phyloP scores from a whole-genome alignment of 2,329 filamentous ascomycete genomes.

The Fusarium robinianum region DNA sequence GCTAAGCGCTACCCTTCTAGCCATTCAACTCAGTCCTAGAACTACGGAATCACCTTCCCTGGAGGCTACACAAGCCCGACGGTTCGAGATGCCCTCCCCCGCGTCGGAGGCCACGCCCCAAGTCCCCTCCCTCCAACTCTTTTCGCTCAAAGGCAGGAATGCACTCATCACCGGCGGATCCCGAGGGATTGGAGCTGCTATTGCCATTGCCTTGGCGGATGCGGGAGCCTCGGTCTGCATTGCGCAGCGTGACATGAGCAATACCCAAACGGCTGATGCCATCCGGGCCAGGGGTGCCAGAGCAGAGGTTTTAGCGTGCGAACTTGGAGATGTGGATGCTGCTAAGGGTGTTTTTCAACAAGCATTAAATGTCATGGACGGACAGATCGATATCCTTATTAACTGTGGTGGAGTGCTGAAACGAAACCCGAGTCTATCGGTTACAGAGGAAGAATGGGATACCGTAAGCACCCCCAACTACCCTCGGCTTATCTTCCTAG shows the following conservation, averaged over 20 bases:
- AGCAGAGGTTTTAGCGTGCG: constrained; percentile 2
- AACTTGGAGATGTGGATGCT: constrained; percentile 7
- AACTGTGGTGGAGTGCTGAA: constrained; percentile 16
- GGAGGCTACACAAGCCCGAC: no score
- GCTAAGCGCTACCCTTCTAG: no score
- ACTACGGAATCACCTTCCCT: no score
- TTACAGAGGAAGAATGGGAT: constrained; percentile 12
- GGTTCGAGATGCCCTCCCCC: no score
- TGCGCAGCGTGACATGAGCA: constrained; percentile 11
- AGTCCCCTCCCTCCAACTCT: constrained; percentile 11
- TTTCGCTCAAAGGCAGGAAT: constrained; percentile 14
- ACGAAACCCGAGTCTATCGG: not conserved
- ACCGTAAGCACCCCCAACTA: constrained; percentile 3
- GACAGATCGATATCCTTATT: constrained; percentile 10
- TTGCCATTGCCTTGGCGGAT: constrained; percentile 9
- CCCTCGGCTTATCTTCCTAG: no score
- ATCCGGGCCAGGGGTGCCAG: constrained; percentile 5
- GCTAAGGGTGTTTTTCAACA: constrained; percentile 10
- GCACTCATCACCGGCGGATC: constrained; percentile 12
- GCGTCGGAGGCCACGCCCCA: no score
- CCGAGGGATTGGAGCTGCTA: constrained; percentile 8
- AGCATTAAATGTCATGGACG: constrained; percentile 9
- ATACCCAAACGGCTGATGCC: constrained; percentile 4
- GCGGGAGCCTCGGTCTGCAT: constrained; percentile 11
- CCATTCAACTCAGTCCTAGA: no score